Percentiles rank a stretch among this genome's conserved stretches.
Conservation (phyloP, 2,329 filamentous ascomycete genomes). For the Aspergillus sergii region DNA sequence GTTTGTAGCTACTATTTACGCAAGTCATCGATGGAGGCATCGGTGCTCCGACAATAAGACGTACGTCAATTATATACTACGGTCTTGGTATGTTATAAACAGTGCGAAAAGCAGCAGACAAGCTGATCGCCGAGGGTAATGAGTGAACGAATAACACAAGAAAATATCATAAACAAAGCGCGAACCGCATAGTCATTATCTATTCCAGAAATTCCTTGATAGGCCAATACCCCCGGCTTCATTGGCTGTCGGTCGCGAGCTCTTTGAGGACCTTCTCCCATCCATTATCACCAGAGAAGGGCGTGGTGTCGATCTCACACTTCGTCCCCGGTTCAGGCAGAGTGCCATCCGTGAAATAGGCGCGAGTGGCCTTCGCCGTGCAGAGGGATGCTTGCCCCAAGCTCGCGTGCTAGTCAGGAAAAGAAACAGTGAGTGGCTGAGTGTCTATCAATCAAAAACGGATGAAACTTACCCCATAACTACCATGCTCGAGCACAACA, state of each 20-base stretch:
- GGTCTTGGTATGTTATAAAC: not conserved
- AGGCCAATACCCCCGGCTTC: no score
- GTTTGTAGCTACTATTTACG: not conserved
- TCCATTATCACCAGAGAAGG: not conserved
- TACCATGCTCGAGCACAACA: constrained; percentile 26
- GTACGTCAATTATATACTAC: not conserved
- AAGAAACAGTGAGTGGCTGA: not conserved
- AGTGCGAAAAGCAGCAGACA: not conserved
- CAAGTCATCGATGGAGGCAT: not conserved
- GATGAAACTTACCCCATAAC: constrained; percentile 18
- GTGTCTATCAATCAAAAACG: not conserved
- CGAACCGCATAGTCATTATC: not conserved
- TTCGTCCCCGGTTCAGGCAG: not conserved
- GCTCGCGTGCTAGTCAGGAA: not conserved
- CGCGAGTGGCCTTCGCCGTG: not conserved
- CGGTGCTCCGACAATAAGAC: not conserved
- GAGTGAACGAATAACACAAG: not conserved
- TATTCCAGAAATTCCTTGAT: no score
- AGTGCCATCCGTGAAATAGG: not conserved
- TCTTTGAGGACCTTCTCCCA: not conserved
- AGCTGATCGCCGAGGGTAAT: not conserved
- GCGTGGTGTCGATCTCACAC: not conserved
- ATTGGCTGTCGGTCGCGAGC: not conserved
- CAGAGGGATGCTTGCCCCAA: not conserved
- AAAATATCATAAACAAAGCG: not conserved